Evolutionary conservation across 331 rosid genomes (phyloP), one percentile per base, ranked within the genome.

Genomic region (Acacia pycnantha): DNA sequence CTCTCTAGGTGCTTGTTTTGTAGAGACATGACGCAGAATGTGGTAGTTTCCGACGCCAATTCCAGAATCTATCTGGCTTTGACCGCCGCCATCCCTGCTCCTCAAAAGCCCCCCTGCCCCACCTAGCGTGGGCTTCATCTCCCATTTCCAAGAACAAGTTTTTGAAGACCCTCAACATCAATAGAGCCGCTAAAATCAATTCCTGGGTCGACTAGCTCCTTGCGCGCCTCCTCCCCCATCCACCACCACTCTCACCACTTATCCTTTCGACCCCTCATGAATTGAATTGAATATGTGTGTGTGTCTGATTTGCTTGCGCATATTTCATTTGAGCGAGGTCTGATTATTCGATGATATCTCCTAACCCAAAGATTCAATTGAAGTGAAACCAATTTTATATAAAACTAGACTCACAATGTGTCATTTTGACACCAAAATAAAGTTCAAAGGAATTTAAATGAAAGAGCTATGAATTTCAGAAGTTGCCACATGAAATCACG

Each of bases 21-120:
- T 81, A 6, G 58, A 51, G 70, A 64, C 11, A 93, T 90, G 98
- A 94, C 92, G 82, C 91, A 86, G 83, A 94, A 92, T 91, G 90
- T 90, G 88, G 56, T 85, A 43, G 77, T 91, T 58, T 73, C 90
- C 10, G 90, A 89, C 2, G 2, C 87, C 4, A 84, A 89, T 73
- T 75, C 89, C 22, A 44, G 73, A 35, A 61, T 85, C 53, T 82
- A 81, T 70, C 68, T 83, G 89, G 51, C 81, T 4, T 76, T 88
- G 3, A 76, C 80, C 14, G 82, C 79, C 18, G 54, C 88, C 75
- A 37, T 87, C 5, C 2, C 33, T 31, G 33, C 4, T 31, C 1
- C 33, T 31, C 4, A 31, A 16, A 91, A 89, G 80, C 95, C 91
- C 1, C 90, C 4, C 80, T 0, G 56, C 70, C 22, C 84, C 85